These are phyloP conservation scores for Oryza rufipogon DNA, from an alignment of 176 grass and related monocot genomes.

Conservation along the genomic window DNA sequence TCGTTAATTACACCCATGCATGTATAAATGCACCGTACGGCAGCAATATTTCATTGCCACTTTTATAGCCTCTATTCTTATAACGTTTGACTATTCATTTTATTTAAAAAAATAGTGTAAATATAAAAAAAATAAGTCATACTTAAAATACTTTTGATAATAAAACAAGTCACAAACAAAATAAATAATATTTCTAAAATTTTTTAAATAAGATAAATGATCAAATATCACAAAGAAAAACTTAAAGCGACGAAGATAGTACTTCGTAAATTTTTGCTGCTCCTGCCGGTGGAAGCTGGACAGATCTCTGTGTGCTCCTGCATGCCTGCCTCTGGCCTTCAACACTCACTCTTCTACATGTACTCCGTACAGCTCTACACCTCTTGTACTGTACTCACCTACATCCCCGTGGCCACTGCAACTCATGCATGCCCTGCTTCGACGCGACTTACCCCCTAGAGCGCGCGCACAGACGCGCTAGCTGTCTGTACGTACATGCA, in stretches of 20 bases:
- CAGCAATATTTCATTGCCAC: background rate
- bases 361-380: background rate
- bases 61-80: background rate
- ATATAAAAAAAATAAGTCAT: too few species aligned
- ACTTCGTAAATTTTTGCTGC: background rate
- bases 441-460: too few species aligned
- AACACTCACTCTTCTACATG: background rate
- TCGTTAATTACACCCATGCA: background rate
- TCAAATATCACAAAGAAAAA: too few species aligned
- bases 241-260: too few species aligned
- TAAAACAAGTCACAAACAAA: too few species aligned
- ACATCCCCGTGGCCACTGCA: background rate
- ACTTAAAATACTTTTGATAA: too few species aligned
- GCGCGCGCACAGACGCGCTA: too few species aligned
- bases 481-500: background rate
- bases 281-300: conserved; percentile 13
- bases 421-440: too few species aligned
- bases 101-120: too few species aligned
- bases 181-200: too few species aligned
- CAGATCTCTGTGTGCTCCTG: background rate
- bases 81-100: too few species aligned
- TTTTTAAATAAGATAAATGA: too few species aligned
- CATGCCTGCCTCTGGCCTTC: background rate
- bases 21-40: background rate
- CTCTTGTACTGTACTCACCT: conserved; percentile 17